Base-by-base conservation (phyloP, 352 stramenopile species). In the Phytopythium montanum region DNA sequence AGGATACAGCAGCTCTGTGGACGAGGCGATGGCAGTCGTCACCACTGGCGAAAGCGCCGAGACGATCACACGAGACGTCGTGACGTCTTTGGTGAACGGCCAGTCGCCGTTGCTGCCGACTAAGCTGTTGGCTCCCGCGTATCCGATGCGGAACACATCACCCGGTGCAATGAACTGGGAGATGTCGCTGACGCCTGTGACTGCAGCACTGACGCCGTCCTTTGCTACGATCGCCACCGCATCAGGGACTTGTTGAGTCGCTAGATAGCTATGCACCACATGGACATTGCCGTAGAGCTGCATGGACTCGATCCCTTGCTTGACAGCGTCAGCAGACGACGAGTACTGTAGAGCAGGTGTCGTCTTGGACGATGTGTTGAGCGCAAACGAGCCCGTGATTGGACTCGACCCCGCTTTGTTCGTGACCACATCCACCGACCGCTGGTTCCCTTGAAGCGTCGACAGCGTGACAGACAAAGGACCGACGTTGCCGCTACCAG, bases 301-400 rank as follows among this genome's bases (percentile, higher is more conserved):
- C 79, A 94, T 92, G 0, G 77, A 74, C 59, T 94, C 81, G 25
- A 92, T 90, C 5, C 76, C 81, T 39, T 88, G 75, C 44, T 90
- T 87, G 10, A 92, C 63, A 0, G 79, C 73, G 46, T 86, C 69
- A 2, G 77, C 70, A 8, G 82, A 77, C 6, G 82, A 75, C 2
- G 75, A 76, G 49, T 92, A 94, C 25, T 62, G 59, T 26, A 94
- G 56, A 3, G 64, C 14, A 12, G 85, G 79, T 2, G 82, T 92
- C 14, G 77, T 50, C 6, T 68, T 69, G 0, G 60, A 59, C 0
- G 56, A 53, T 10, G 73, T 80, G 45, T 72, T 84, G 0, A 94
- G 53, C 13, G 51, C 42, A 56, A 94, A 94, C 14, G 34, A 68
- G 2, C 82, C 82, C 0, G 78, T 59, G 18, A 90, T 75, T 0